Percentiles rank a stretch among this genome's conserved stretches.
Evolutionary conservation across 2,329 filamentous ascomycete species (phyloP).

Genomic region (Ascochyta pisi): DNA sequence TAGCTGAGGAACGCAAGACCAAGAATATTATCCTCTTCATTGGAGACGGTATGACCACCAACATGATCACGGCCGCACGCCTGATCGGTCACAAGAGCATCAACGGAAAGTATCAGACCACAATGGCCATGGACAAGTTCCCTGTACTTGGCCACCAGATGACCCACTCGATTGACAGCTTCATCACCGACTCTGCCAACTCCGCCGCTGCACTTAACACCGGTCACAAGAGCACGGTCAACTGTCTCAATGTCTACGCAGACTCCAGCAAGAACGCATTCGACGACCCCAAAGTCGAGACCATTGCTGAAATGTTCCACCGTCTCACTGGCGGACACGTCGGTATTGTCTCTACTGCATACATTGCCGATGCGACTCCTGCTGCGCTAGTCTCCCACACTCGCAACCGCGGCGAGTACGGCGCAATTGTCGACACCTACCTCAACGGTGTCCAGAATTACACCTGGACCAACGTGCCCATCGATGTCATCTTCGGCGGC

Average conservation of each 20-base stretch:
- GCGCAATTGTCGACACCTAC: constrained; percentile 75
- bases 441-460: constrained; percentile 80
- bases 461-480: constrained; percentile 77
- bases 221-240: constrained; percentile 84
- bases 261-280: constrained; percentile 76
- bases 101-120: constrained; percentile 82
- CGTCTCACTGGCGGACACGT: constrained; percentile 69
- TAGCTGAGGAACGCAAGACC: constrained; percentile 73
- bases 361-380: constrained; percentile 81
- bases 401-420: constrained; percentile 72
- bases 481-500: constrained; percentile 80
- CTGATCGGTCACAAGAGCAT: constrained; percentile 81
- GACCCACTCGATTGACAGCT: constrained; percentile 83
- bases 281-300: constrained; percentile 88
- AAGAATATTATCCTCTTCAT: constrained; percentile 90
- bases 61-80: constrained; percentile 81
- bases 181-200: constrained; percentile 88
- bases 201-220: constrained; percentile 81
- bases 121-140: constrained; percentile 81
- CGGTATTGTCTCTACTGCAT: constrained; percentile 77
- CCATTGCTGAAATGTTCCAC: constrained; percentile 77
- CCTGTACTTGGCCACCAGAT: constrained; percentile 88
- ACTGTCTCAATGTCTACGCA: constrained; percentile 80
- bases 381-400: constrained; percentile 69
- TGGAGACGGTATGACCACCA: constrained; percentile 72